Percentiles rank a stretch among this genome's conserved stretches.
Conservation (phyloP, 140 eudicot species). For the Bidens hawaiensis region DNA sequence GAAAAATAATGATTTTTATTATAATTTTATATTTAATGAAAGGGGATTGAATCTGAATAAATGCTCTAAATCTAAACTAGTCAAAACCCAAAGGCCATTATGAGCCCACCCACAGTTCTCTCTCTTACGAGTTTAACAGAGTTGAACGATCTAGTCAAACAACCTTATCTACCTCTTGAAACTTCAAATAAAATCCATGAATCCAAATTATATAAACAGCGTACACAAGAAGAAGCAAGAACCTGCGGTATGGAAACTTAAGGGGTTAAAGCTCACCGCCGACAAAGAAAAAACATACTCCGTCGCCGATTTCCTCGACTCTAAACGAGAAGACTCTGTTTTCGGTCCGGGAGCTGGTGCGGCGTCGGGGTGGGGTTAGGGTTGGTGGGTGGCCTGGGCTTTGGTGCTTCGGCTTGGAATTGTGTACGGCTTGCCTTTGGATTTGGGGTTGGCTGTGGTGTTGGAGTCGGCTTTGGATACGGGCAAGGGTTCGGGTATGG, state of each 20-base stretch:
- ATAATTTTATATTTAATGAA: too few relatives aligned
- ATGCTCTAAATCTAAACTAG: too few relatives aligned
- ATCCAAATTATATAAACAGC: conserved; percentile 25
- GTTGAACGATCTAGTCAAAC: conserved; percentile 13
- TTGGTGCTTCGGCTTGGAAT: conserved; percentile 58
- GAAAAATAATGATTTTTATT: too few relatives aligned
- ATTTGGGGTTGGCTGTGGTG: conserved; percentile 76
- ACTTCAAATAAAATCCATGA: not conserved
- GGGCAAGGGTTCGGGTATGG: conserved; percentile 80
- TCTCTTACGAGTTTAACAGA: too few relatives aligned
- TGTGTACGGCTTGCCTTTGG: conserved; percentile 62
- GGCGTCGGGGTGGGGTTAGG: conserved; percentile 81
- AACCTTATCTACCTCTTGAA: not conserved
- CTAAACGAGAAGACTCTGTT: conserved; percentile 37
- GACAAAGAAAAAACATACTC: conserved; percentile 31
- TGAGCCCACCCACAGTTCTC: not conserved
- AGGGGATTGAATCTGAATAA: too few relatives aligned
- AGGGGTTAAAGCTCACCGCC: conserved; percentile 35
- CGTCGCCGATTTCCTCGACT: conserved; percentile 40
- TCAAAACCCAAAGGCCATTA: not conserved
- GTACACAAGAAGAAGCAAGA: conserved; percentile 23
- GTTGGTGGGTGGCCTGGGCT: conserved; percentile 66
- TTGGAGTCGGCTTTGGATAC: conserved; percentile 72
- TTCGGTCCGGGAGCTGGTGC: conserved; percentile 83
- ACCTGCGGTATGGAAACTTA: conserved; percentile 53